Conservation (phyloP, 2,329 filamentous ascomycete genomes). For the Aspergillus aculeatinus region DNA sequence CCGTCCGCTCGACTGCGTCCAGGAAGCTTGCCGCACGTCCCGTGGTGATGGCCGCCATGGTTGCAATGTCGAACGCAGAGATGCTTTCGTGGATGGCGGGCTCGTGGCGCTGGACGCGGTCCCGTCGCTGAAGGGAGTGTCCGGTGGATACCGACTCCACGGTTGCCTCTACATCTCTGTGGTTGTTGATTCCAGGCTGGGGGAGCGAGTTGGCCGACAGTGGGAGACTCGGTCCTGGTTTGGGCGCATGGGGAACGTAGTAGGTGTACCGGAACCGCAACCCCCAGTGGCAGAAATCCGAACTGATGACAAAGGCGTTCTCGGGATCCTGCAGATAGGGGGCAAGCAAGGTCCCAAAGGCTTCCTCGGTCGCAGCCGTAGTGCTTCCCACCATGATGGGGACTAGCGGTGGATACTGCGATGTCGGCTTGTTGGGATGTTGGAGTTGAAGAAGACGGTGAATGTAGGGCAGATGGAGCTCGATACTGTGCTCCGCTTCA, state of each 20-base stretch:
- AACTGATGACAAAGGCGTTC: slow-evolving; percentile 84
- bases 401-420: slow-evolving; percentile 70
- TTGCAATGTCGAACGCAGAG: slow-evolving; percentile 71
- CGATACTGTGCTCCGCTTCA: slow-evolving; percentile 83
- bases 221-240: slow-evolving; percentile 36
- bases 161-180: slow-evolving; percentile 26
- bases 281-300: slow-evolving; percentile 98
- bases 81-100: slow-evolving; percentile 81
- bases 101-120: slow-evolving; percentile 33
- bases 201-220: slow-evolving; percentile 45
- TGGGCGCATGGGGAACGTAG: slow-evolving; percentile 60
- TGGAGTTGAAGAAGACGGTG: slow-evolving; percentile 69
- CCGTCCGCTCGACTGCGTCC: slow-evolving; percentile 66
- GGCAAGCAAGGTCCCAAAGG: slow-evolving; percentile 68
- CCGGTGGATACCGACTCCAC: slow-evolving; percentile 32
- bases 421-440: slow-evolving; percentile 48
- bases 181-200: slow-evolving; percentile 31
- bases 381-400: slow-evolving; percentile 85
- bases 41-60: slow-evolving; percentile 80
- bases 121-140: slow-evolving; percentile 29
- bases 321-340: slow-evolving; percentile 71
- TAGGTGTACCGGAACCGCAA: slow-evolving; percentile 77
- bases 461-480: slow-evolving; percentile 95
- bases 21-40: slow-evolving; percentile 72
- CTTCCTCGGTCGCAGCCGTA: slow-evolving; percentile 62